Conservation (phyloP, 2,329 filamentous ascomycete genomes). For the Alternaria sp. region DNA sequence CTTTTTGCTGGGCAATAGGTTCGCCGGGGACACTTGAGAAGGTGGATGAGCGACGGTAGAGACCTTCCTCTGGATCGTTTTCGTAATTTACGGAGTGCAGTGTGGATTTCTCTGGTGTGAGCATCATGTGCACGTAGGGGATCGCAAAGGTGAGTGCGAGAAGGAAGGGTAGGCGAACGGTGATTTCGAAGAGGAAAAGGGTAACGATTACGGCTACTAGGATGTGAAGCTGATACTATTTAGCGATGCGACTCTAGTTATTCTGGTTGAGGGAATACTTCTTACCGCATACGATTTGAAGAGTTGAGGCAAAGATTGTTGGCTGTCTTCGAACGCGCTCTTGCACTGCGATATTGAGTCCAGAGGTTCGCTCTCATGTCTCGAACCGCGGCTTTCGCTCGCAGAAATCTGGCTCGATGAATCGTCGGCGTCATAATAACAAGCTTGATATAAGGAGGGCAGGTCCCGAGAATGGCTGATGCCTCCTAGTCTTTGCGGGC, state of each 20-base stretch:
- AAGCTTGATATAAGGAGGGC: background rate
- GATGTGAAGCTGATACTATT: background rate
- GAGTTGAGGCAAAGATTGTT: background rate
- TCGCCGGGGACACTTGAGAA: background rate
- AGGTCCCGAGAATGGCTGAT: background rate
- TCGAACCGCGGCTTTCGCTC: background rate
- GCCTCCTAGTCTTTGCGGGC: background rate
- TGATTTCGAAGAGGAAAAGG: background rate
- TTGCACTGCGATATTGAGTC: background rate
- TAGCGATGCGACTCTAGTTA: background rate
- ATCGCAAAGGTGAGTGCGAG: background rate
- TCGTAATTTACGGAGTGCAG: fast-evolving
- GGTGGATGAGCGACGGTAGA: background rate
- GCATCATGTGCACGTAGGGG: background rate
- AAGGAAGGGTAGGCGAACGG: background rate
- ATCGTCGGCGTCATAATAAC: background rate
- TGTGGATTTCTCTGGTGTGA: background rate
- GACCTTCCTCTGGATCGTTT: background rate
- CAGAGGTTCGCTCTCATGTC: background rate
- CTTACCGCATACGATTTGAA: background rate
- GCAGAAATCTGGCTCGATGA: background rate
- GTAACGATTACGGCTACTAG: background rate
- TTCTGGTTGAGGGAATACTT: background rate
- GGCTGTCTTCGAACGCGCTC: background rate
- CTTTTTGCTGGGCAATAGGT: background rate